A percentile compares a stretch with the other conserved stretches of the same genome.
Evolutionary conservation across 148 eudicot species (phyloP).

Genomic region (Amaranthus cruentus): DNA sequence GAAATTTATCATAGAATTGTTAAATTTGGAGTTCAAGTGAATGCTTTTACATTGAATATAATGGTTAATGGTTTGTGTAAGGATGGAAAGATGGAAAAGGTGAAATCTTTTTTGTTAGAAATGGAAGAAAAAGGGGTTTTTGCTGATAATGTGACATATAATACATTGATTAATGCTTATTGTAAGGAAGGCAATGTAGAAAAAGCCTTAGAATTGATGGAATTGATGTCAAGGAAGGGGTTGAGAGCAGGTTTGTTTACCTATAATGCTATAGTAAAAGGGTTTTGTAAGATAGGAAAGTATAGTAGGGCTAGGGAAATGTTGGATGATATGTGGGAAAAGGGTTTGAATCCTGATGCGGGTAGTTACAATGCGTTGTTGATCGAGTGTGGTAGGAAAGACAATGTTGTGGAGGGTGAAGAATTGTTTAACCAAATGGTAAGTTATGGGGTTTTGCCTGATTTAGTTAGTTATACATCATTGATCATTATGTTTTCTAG

Average conservation of each 20-base stretch:
- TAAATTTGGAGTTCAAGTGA: constrained; percentile 37
- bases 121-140: constrained; percentile 63
- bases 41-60: constrained; percentile 65
- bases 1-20: constrained; percentile 45
- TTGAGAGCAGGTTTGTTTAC: constrained; percentile 43
- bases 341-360: constrained; percentile 58
- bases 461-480: constrained; percentile 64
- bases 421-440: constrained; percentile 51
- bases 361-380: constrained; percentile 61
- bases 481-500: constrained; percentile 56
- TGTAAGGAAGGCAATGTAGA: constrained; percentile 54
- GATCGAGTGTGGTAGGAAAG: constrained; percentile 48
- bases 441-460: constrained; percentile 41
- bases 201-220: constrained; percentile 52
- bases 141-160: constrained; percentile 74
- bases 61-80: constrained; percentile 86
- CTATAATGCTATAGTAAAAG: constrained; percentile 62
- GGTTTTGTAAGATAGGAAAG: constrained; percentile 52
- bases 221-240: constrained; percentile 49
- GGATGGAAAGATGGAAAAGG: constrained; percentile 45
- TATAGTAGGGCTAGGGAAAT: constrained; percentile 50
- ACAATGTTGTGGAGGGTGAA: constrained; percentile 42
- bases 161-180: constrained; percentile 59
- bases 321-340: constrained; percentile 52
- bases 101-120: constrained; percentile 39